These are phyloP conservation scores for Fagus crenata DNA, from an alignment of 306 rosid species.

Conservation along the genomic window DNA sequence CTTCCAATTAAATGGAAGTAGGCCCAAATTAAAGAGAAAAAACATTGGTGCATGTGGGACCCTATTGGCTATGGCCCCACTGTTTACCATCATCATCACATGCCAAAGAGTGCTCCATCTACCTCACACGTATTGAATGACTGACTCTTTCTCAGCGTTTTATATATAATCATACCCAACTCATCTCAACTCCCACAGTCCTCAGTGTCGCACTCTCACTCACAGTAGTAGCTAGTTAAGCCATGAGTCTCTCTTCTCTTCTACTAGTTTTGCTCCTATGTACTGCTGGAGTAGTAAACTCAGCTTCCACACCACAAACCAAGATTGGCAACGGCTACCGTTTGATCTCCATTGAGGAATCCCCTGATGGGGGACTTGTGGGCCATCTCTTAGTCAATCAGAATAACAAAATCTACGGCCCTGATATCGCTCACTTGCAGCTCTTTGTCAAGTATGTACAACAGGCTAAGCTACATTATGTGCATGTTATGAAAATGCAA, in stretches of 20 bases:
- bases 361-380: slow-evolving; percentile 65
- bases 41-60: too few species aligned
- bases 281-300: slow-evolving; percentile 10
- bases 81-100: slow-evolving; percentile 29
- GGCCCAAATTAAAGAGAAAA: too few species aligned
- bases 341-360: slow-evolving; percentile 61
- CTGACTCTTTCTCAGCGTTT: background rate
- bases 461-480: background rate
- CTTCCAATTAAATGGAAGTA: too few species aligned
- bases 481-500: slow-evolving; percentile 51
- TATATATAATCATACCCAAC: slow-evolving; percentile 26
- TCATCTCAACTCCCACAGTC: slow-evolving; percentile 12
- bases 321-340: slow-evolving; percentile 86
- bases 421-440: slow-evolving; percentile 70
- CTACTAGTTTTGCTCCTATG: slow-evolving; percentile 38
- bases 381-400: slow-evolving; percentile 65
- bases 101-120: slow-evolving; percentile 16
- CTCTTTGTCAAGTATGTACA: slow-evolving; percentile 71
- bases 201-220: background rate
- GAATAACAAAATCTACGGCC: slow-evolving; percentile 62
- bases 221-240: slow-evolving; percentile 9
- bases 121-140: slow-evolving; percentile 29
- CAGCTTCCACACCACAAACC: slow-evolving; percentile 30
- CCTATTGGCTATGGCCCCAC: slow-evolving; percentile 25
- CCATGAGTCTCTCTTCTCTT: slow-evolving; percentile 34